These are phyloP conservation scores for Bretziella fagacearum DNA, from an alignment of 2,329 filamentous ascomycete species.

Conservation along the genomic window DNA sequence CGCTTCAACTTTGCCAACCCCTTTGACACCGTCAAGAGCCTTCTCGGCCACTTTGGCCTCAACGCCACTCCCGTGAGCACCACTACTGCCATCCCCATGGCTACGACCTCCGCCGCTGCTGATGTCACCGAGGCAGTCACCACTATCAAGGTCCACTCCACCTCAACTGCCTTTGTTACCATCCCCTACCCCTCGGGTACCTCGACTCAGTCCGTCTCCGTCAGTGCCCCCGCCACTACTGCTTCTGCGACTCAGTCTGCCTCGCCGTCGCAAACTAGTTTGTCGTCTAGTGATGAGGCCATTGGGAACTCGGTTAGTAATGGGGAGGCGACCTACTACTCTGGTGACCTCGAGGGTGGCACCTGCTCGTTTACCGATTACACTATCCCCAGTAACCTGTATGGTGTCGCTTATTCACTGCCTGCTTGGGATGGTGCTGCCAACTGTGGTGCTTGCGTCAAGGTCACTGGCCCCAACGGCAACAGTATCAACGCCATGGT, in stretches of 20 bases:
- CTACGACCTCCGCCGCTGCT: background rate
- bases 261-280: background rate
- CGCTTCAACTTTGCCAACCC: background rate
- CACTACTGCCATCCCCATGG: background rate
- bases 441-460: slow-evolving; percentile 44
- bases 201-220: background rate
- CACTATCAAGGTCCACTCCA: background rate
- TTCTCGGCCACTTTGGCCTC: background rate
- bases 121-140: background rate
- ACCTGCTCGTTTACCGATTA: slow-evolving; percentile 47
- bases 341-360: slow-evolving; percentile 40
- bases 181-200: background rate
- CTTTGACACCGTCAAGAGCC: background rate
- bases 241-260: background rate
- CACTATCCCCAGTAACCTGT: slow-evolving; percentile 40
- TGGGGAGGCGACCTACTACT: slow-evolving; percentile 30
- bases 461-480: slow-evolving; percentile 39
- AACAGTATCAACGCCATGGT: slow-evolving; percentile 48
- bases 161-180: background rate
- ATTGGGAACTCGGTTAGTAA: background rate
- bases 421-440: slow-evolving; percentile 37
- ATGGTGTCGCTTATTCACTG: slow-evolving; percentile 44
- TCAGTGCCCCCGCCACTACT: background rate
- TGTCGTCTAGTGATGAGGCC: background rate
- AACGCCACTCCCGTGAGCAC: background rate